Percentiles rank a stretch among this genome's conserved stretches.
Evolutionary conservation across 2,329 filamentous ascomycete species (phyloP).

Genomic region (Colletotrichum trifolii): DNA sequence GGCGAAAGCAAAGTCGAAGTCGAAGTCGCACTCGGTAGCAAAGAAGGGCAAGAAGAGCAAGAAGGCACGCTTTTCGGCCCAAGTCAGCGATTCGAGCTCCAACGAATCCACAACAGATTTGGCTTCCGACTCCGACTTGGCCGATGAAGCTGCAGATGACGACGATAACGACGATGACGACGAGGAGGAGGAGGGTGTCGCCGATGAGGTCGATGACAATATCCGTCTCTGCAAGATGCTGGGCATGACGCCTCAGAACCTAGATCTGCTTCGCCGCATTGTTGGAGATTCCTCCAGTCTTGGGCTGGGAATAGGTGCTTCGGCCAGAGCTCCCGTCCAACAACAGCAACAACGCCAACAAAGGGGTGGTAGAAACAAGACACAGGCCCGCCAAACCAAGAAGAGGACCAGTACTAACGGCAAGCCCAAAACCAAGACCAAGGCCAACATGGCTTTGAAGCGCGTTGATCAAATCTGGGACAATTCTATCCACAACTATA

Average conservation of each 20-base stretch:
- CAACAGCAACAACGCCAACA: too few species aligned
- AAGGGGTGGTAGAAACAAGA: too few species aligned
- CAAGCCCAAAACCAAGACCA: slow-evolving; percentile 8
- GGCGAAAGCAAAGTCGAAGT: slow-evolving; percentile 1
- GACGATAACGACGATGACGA: too few species aligned
- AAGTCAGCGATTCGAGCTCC: background rate
- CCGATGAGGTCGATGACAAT: slow-evolving; percentile 1
- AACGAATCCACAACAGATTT: slow-evolving; percentile 5
- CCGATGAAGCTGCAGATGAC: background rate
- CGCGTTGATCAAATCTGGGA: slow-evolving; percentile 68
- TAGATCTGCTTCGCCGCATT: too few species aligned
- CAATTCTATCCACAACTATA: slow-evolving; percentile 59
- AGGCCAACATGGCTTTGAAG: slow-evolving; percentile 53
- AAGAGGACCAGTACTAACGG: background rate
- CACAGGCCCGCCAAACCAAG: background rate
- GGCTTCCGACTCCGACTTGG: background rate
- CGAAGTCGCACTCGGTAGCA: background rate
- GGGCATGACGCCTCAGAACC: too few species aligned
- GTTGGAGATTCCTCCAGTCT: too few species aligned
- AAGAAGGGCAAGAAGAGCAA: slow-evolving; percentile 15
- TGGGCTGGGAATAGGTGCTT: too few species aligned
- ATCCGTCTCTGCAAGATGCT: background rate
- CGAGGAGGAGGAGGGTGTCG: background rate
- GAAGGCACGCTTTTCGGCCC: background rate
- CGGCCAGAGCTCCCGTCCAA: too few species aligned